These are phyloP conservation scores for Ceratobasidium sp. DNA, from an alignment of 1,284 basidiomycete genomes.

Conservation along the genomic window DNA sequence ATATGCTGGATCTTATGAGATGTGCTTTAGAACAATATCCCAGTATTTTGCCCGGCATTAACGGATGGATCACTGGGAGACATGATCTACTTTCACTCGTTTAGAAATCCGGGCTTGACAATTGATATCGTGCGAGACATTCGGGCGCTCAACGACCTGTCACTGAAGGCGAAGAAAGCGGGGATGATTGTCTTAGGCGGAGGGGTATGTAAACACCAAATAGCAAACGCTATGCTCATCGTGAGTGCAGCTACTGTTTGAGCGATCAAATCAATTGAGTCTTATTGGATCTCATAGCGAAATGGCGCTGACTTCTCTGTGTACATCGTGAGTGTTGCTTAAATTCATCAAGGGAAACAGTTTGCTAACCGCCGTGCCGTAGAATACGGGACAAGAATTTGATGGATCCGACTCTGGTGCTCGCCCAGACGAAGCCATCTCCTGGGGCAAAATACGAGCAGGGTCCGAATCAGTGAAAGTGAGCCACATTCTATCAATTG, in stretches of 20 bases:
- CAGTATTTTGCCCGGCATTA: constrained; percentile 97
- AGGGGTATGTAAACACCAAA: constrained; percentile 99
- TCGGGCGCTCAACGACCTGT: constrained; percentile 90
- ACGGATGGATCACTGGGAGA: constrained; percentile 99
- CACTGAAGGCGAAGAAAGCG: constrained; percentile 90
- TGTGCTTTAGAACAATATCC: constrained; percentile 88
- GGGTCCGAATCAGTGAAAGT: constrained; percentile 95
- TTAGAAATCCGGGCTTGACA: constrained; percentile 88
- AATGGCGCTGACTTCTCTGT: constrained; percentile 99
- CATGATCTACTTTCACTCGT: constrained; percentile 99
- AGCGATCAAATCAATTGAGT: not conserved
- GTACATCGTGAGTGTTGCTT: constrained; percentile 77
- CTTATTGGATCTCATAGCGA: constrained; percentile 74
- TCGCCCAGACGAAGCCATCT: constrained; percentile 96
- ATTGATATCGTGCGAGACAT: constrained; percentile 98
- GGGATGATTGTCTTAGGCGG: constrained; percentile 99
- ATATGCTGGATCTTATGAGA: constrained; percentile 14
- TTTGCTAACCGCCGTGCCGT: constrained; percentile 31
- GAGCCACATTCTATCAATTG: constrained; percentile 30
- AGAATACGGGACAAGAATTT: constrained; percentile 99
- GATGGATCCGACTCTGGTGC: constrained; percentile 99
- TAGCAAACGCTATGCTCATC: constrained; percentile 99
- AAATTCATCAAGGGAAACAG: constrained; percentile 27
- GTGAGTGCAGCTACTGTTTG: constrained; percentile 64
- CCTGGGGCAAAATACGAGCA: constrained; percentile 98